A percentile compares a stretch with the other conserved stretches of the same genome.
Evolutionary conservation across 805 yeast species (phyloP).

Genomic region (Blastobotrys robertii): DNA sequence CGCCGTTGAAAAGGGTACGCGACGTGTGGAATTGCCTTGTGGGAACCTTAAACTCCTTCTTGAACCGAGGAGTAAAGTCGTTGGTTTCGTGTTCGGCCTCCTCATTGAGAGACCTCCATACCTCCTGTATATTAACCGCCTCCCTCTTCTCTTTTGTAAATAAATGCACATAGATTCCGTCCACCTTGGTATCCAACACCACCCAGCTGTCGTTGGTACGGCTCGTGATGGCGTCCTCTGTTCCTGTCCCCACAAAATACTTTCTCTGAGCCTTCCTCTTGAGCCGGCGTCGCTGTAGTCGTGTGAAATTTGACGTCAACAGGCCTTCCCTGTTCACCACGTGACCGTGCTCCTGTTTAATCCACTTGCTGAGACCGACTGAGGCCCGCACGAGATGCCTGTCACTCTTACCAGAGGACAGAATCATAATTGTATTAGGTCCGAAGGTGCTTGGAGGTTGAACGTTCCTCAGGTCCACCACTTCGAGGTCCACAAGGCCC

Average conservation of each 20-base stretch:
- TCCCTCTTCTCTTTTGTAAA: constrained; percentile 60
- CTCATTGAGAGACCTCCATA: constrained; percentile 36
- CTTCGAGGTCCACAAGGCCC: constrained; percentile 52
- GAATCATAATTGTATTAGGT: constrained; percentile 40
- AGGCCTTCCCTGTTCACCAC: constrained; percentile 63
- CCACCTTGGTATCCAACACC: constrained; percentile 57
- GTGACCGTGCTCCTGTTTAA: constrained; percentile 43
- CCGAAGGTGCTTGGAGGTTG: constrained; percentile 30
- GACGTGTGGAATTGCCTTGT: background rate
- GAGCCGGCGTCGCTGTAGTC: constrained; percentile 42
- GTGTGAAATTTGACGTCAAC: constrained; percentile 45
- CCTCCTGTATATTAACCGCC: constrained; percentile 58
- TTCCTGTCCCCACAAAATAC: constrained; percentile 41
- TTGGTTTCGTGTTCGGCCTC: background rate
- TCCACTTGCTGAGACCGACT: constrained; percentile 41
- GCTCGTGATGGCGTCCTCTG: constrained; percentile 43
- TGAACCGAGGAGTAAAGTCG: background rate
- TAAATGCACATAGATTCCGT: constrained; percentile 60
- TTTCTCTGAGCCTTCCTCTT: constrained; percentile 44
- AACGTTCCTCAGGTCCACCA: constrained; percentile 53
- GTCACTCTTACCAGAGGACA: constrained; percentile 68
- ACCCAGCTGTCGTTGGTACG: constrained; percentile 59
- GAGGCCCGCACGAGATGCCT: constrained; percentile 70
- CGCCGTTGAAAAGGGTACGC: background rate
- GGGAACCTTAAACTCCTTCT: background rate